These are phyloP conservation scores for Eucalyptus decipiens DNA, from an alignment of 345 rosid genomes.

Conservation along the genomic window DNA sequence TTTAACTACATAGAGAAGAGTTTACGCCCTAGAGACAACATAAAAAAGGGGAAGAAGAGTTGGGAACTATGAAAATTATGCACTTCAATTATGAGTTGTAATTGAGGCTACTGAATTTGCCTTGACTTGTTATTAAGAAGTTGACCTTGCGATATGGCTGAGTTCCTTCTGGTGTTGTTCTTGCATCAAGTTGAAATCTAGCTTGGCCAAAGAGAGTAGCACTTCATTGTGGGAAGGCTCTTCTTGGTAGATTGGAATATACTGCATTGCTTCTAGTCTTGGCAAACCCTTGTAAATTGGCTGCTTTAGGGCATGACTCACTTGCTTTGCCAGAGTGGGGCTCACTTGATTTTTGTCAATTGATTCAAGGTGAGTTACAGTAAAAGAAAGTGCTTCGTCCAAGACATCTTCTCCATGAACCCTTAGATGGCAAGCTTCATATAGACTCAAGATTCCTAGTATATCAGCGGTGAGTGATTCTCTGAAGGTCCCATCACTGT, in stretches of 20 bases:
- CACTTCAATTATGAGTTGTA: neutral
- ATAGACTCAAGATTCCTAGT: neutral
- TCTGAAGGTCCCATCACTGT: neutral
- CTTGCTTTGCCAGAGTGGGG: neutral
- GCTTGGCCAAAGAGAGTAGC: neutral
- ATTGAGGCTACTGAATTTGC: neutral
- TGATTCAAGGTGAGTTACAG: neutral
- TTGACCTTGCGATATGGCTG: neutral
- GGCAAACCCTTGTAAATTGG: neutral
- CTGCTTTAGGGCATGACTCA: neutral
- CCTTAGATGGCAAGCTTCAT: neutral
- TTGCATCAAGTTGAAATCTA: neutral
- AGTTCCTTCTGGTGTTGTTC: neutral
- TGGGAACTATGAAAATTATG: neutral
- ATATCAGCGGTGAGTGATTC: neutral
- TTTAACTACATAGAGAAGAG: neutral
- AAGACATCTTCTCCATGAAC: neutral
- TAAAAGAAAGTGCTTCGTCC: slow-evolving; percentile 1
- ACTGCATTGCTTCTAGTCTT: neutral
- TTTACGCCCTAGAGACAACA: neutral
- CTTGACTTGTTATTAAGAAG: neutral
- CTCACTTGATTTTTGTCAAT: neutral
- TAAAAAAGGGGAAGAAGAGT: neutral
- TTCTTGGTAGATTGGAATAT: neutral
- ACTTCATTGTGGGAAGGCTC: neutral